phyloP scores from a whole-genome alignment of 768 basidiomycete species.

The Piloderma croceum region DNA sequence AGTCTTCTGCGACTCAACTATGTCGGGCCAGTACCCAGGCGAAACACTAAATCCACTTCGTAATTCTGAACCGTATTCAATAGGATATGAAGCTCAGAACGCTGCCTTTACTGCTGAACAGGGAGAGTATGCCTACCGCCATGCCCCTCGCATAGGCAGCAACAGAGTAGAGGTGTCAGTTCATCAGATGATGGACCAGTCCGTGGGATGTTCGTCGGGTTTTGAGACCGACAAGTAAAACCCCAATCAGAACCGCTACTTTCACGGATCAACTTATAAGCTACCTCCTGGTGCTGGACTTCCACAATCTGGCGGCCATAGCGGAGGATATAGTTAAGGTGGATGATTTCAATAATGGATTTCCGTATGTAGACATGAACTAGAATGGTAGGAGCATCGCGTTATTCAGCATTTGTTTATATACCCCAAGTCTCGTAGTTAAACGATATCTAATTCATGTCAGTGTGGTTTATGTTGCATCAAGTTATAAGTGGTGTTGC shows the following conservation, averaged over 20 bases:
- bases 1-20: constrained; percentile 35
- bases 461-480: too few relatives aligned
- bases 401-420: too few relatives aligned
- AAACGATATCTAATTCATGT: too few relatives aligned
- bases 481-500: too few relatives aligned
- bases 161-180: constrained; percentile 60
- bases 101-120: constrained; percentile 30
- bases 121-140: constrained; percentile 27
- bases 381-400: too few relatives aligned
- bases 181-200: constrained; percentile 83
- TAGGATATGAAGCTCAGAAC: constrained; percentile 35
- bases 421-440: too few relatives aligned
- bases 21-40: constrained; percentile 35
- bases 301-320: constrained; percentile 39
- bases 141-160: constrained; percentile 13
- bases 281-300: constrained; percentile 76
- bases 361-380: too few relatives aligned
- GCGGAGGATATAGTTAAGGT: neutral
- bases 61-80: constrained; percentile 36
- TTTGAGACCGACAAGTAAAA: constrained; percentile 50
- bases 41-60: constrained; percentile 58
- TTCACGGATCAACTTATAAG: constrained; percentile 46
- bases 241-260: constrained; percentile 64
- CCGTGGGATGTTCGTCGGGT: constrained; percentile 77
- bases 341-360: too few relatives aligned